Evolutionary conservation across 23 red algal genomes (phyloP).

Genomic region (Gracilariopsis chorda): DNA sequence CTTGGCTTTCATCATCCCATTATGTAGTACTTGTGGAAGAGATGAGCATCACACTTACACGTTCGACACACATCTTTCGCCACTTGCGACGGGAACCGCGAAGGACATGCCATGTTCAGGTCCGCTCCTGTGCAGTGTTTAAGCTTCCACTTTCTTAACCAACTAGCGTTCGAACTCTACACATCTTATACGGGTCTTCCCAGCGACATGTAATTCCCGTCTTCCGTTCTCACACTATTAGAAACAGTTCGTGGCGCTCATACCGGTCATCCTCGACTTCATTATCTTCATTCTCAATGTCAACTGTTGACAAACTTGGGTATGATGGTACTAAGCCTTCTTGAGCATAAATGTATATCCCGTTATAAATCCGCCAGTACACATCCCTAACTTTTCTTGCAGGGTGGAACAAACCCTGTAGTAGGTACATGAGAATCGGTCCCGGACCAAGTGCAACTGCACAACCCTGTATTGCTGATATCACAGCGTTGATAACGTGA

Average conservation of each 20-base stretch:
- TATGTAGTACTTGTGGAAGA: too few relatives aligned
- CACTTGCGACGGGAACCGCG: too few relatives aligned
- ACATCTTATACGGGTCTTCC: too few relatives aligned
- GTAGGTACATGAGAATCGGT: conserved; percentile 67
- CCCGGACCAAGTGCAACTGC: conserved; percentile 80
- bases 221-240: neutral
- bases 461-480: conserved; percentile 81
- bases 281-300: neutral
- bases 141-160: too few relatives aligned
- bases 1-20: too few relatives aligned
- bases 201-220: too few relatives aligned
- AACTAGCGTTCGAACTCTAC: too few relatives aligned
- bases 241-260: conserved; percentile 39
- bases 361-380: conserved; percentile 95
- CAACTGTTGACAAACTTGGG: conserved; percentile 34
- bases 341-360: conserved; percentile 75
- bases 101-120: too few relatives aligned
- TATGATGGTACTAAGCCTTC: conserved; percentile 73
- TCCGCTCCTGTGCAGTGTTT: too few relatives aligned
- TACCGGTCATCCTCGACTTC: conserved; percentile 42
- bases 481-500: conserved; percentile 93
- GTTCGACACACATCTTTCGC: too few relatives aligned
- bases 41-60: too few relatives aligned
- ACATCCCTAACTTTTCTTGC: conserved; percentile 80
- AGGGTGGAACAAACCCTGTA: conserved; percentile 96